Evolutionary conservation across 2,329 filamentous ascomycete genomes (phyloP).

Genomic region (Rasamsonia emersonii): DNA sequence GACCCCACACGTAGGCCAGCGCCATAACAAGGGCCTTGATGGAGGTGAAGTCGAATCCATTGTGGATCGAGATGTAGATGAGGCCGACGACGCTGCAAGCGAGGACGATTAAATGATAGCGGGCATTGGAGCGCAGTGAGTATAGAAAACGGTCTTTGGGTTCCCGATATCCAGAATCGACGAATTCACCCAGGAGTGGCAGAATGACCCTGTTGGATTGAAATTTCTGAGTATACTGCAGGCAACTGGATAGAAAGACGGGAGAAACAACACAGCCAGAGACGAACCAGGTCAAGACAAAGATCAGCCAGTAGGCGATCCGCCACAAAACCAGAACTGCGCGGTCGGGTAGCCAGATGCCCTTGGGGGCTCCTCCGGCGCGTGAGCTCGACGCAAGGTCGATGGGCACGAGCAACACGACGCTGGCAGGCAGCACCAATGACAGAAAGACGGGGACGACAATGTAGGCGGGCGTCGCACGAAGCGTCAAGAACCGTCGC

Average conservation of each 20-base stretch:
- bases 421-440: slow-evolving; percentile 84
- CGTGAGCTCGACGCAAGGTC: slow-evolving; percentile 82
- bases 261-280: neutral
- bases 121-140: slow-evolving; percentile 76
- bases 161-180: slow-evolving; percentile 86
- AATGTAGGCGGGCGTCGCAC: slow-evolving; percentile 82
- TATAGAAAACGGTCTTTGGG: slow-evolving; percentile 72
- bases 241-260: no score
- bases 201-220: slow-evolving; percentile 81
- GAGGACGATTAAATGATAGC: slow-evolving; percentile 77
- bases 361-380: slow-evolving; percentile 62
- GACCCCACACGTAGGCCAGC: slow-evolving; percentile 85
- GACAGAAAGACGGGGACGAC: slow-evolving; percentile 90
- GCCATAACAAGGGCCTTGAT: slow-evolving; percentile 87
- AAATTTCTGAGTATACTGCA: no score
- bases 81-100: slow-evolving; percentile 62
- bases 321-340: slow-evolving; percentile 83
- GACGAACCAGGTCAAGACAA: slow-evolving; percentile 78
- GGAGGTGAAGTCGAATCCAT: slow-evolving; percentile 61
- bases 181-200: slow-evolving; percentile 86
- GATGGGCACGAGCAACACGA: slow-evolving; percentile 86
- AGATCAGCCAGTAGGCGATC: slow-evolving; percentile 95
- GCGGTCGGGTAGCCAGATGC: slow-evolving; percentile 76
- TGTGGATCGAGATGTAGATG: slow-evolving; percentile 73
- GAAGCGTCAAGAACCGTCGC: slow-evolving; percentile 81